These are phyloP conservation scores for Brassica carinata DNA, from an alignment of 345 rosid species.

Conservation along the genomic window DNA sequence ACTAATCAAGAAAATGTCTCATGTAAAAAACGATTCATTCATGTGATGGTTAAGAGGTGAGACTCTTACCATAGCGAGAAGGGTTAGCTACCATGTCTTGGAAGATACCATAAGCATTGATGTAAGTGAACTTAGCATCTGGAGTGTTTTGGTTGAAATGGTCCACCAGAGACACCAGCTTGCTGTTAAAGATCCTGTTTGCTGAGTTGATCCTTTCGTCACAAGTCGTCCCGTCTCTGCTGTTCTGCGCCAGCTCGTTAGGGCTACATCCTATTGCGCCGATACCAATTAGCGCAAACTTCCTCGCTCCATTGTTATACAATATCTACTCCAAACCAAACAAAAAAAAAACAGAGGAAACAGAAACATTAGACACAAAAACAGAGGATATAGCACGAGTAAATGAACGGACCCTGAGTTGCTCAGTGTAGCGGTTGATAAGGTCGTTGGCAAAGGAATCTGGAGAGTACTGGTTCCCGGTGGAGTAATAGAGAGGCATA, in stretches of 20 bases:
- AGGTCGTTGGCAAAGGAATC: conserved; percentile 66
- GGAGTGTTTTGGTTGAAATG: conserved; percentile 59
- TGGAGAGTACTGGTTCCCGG: conserved; percentile 55
- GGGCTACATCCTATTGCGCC: conserved; percentile 96
- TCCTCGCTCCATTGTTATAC: conserved; percentile 84
- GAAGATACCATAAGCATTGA: conserved; percentile 76
- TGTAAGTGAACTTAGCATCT: conserved; percentile 64
- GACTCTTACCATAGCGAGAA: conserved; percentile 37
- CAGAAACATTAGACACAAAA: background rate
- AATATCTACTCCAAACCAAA: conserved; percentile 45
- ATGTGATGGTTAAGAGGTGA: background rate
- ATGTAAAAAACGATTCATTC: background rate
- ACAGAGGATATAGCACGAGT: background rate
- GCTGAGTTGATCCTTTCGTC: conserved; percentile 66
- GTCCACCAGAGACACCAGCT: conserved; percentile 66
- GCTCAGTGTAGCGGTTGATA: conserved; percentile 58
- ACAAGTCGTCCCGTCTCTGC: conserved; percentile 71
- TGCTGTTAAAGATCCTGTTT: conserved; percentile 69
- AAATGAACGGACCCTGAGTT: conserved; percentile 50
- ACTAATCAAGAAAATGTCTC: background rate
- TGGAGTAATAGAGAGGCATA: conserved; percentile 67
- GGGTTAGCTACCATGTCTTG: conserved; percentile 57
- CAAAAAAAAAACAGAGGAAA: background rate
- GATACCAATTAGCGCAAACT: conserved; percentile 71
- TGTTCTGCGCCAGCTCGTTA: conserved; percentile 65